Evolutionary conservation across 257 asterid genomes (phyloP).

Genomic region (Nicotiana paniculata): DNA sequence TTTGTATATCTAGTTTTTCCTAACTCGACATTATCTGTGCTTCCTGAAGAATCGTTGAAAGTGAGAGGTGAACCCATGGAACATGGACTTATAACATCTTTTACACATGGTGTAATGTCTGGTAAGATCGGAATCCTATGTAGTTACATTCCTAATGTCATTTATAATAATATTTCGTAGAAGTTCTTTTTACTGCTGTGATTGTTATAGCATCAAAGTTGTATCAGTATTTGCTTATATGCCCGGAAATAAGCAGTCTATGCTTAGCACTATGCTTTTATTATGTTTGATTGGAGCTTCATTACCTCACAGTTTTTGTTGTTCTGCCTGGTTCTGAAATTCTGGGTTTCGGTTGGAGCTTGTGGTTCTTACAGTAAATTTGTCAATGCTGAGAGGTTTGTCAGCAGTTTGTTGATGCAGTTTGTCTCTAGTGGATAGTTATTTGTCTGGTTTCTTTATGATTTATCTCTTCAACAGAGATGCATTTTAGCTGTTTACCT

Average conservation of each 20-base stretch:
- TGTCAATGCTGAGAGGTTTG: not conserved
- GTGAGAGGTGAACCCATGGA: slow-evolving; percentile 33
- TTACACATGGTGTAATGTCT: slow-evolving; percentile 70
- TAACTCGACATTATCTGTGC: slow-evolving; percentile 49
- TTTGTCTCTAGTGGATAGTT: not conserved
- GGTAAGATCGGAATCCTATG: slow-evolving; percentile 29
- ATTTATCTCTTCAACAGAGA: not conserved
- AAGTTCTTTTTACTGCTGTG: not conserved
- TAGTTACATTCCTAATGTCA: not conserved
- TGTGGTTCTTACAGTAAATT: not conserved
- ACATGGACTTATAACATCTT: slow-evolving; percentile 68
- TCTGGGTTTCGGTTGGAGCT: not conserved
- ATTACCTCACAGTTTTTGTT: not conserved
- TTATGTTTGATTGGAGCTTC: not conserved
- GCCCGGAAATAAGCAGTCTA: not conserved
- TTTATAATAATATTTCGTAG: not conserved
- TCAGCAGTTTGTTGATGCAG: not conserved
- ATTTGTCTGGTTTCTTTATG: not conserved
- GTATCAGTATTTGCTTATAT: not conserved
- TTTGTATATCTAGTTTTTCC: slow-evolving; percentile 71
- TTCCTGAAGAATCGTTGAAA: slow-evolving; percentile 40
- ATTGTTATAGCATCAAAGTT: not conserved
- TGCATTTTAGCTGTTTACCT: not conserved
- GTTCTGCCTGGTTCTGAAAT: not conserved
- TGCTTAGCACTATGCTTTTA: not conserved